phyloP scores from a whole-genome alignment of 306 rosid genomes.

The Spatholobus suberectus region DNA sequence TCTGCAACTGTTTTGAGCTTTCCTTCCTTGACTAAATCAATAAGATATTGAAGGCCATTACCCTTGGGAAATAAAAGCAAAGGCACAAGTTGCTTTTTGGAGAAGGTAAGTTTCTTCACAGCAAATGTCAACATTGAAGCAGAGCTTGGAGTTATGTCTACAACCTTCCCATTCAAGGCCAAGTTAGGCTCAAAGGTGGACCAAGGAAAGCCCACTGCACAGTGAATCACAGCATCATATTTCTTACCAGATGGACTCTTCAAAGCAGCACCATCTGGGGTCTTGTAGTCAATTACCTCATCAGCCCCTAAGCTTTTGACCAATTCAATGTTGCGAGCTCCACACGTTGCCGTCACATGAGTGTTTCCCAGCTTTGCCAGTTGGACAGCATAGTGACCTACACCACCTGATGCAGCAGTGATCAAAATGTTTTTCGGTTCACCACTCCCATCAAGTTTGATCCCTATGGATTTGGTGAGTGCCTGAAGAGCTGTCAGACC shows the following conservation, averaged over 20 bases:
- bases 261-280: constrained; percentile 72
- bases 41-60: constrained; percentile 61
- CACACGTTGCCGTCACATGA: constrained; percentile 84
- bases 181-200: constrained; percentile 74
- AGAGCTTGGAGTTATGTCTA: constrained; percentile 58
- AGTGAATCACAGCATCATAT: constrained; percentile 74
- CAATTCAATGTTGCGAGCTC: constrained; percentile 74
- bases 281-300: constrained; percentile 80
- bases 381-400: constrained; percentile 85
- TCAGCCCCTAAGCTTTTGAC: constrained; percentile 80
- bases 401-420: constrained; percentile 94
- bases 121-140: constrained; percentile 52
- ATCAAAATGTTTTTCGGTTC: constrained; percentile 59
- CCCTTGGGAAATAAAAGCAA: constrained; percentile 49
- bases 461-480: constrained; percentile 55
- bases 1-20: constrained; percentile 77
- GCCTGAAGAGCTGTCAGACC: constrained; percentile 73
- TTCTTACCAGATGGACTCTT: constrained; percentile 75
- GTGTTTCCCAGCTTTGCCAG: constrained; percentile 84
- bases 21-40: constrained; percentile 71
- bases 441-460: constrained; percentile 65
- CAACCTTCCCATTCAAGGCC: constrained; percentile 66
- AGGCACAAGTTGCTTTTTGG: constrained; percentile 74
- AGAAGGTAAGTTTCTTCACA: constrained; percentile 65
- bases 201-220: constrained; percentile 68